phyloP scores from a whole-genome alignment of 371 early-diverging fungal genomes.

The Dinochytrium kinnereticum region DNA sequence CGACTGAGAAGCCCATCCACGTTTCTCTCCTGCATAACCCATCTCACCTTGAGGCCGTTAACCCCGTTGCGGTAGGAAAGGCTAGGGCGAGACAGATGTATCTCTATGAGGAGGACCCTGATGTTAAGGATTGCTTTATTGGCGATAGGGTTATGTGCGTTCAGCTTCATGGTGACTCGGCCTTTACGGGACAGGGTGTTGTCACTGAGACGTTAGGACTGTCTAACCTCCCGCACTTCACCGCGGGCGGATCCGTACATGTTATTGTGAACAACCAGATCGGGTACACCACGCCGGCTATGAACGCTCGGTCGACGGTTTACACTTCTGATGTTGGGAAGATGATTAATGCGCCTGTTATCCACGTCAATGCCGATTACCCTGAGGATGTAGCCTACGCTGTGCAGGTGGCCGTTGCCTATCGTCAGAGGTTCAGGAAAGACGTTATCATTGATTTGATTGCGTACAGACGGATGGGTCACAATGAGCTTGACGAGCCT shows the following conservation, averaged over 20 bases:
- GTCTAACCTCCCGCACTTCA: slow-evolving; percentile 90
- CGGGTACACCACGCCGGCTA: slow-evolving; percentile 94
- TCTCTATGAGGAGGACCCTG: slow-evolving; percentile 80
- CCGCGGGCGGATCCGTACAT: slow-evolving; percentile 92
- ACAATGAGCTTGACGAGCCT: slow-evolving; percentile 97
- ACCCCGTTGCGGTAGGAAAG: slow-evolving; percentile 95
- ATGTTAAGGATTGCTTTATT: slow-evolving; percentile 58
- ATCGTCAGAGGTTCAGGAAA: slow-evolving; percentile 88
- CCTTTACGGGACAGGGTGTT: slow-evolving; percentile 73
- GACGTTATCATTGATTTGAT: slow-evolving; percentile 91
- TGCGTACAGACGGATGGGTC: slow-evolving; percentile 94
- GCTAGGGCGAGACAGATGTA: slow-evolving; percentile 91
- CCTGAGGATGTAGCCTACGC: slow-evolving; percentile 93
- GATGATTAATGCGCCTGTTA: slow-evolving; percentile 91
- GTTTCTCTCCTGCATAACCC: slow-evolving; percentile 92
- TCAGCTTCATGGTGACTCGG: slow-evolving; percentile 94
- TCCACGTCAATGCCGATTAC: slow-evolving; percentile 96
- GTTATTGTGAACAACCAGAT: slow-evolving; percentile 97
- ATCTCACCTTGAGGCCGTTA: slow-evolving; percentile 92
- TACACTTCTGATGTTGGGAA: slow-evolving; percentile 95
- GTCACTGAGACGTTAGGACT: slow-evolving; percentile 94
- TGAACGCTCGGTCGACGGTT: slow-evolving; percentile 86
- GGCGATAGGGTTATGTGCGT: slow-evolving; percentile 57
- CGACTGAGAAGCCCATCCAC: slow-evolving; percentile 60
- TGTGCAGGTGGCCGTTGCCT: slow-evolving; percentile 83